Evolutionary conservation across 1,139 yeast genomes (phyloP).

Genomic region (Keqinozyma sinolaborantium): DNA sequence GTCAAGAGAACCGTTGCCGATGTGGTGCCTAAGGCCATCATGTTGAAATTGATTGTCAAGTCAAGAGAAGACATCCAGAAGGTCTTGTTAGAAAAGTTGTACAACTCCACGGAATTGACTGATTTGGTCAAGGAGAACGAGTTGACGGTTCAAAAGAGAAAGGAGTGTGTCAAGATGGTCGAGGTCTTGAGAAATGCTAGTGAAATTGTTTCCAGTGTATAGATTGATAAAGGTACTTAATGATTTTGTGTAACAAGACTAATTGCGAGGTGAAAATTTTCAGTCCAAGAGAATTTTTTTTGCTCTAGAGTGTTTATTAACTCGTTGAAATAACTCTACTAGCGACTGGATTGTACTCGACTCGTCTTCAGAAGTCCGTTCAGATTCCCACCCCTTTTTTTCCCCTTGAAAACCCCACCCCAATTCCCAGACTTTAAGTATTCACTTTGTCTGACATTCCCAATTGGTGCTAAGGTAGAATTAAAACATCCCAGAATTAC

Average conservation of each 20-base stretch:
- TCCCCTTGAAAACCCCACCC: too few species aligned
- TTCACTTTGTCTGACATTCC: too few species aligned
- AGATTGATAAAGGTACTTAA: conserved; percentile 7
- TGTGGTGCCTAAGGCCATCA: conserved; percentile 90
- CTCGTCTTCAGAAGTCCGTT: too few species aligned
- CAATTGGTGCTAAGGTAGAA: too few species aligned
- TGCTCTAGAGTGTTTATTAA: too few species aligned
- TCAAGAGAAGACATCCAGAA: conserved; percentile 89
- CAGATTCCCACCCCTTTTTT: too few species aligned
- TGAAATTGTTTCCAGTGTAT: conserved; percentile 87
- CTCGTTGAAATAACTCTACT: too few species aligned
- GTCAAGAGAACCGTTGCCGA: conserved; percentile 94
- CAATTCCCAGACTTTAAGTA: too few species aligned
- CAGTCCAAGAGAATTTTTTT: too few species aligned
- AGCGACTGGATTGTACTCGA: too few species aligned
- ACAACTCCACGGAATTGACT: conserved; percentile 69
- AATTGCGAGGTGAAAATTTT: neutral
- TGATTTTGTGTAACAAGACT: conserved; percentile 1
- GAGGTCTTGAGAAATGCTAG: conserved; percentile 85
- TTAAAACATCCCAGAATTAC: too few species aligned
- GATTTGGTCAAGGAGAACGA: conserved; percentile 91
- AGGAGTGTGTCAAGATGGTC: conserved; percentile 93
- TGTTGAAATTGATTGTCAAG: conserved; percentile 82
- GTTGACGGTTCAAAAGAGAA: conserved; percentile 87
- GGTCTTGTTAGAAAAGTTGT: conserved; percentile 82